Evolutionary conservation across 2,329 filamentous ascomycete genomes (phyloP).

Genomic region (Fusarium odoratissimum): DNA sequence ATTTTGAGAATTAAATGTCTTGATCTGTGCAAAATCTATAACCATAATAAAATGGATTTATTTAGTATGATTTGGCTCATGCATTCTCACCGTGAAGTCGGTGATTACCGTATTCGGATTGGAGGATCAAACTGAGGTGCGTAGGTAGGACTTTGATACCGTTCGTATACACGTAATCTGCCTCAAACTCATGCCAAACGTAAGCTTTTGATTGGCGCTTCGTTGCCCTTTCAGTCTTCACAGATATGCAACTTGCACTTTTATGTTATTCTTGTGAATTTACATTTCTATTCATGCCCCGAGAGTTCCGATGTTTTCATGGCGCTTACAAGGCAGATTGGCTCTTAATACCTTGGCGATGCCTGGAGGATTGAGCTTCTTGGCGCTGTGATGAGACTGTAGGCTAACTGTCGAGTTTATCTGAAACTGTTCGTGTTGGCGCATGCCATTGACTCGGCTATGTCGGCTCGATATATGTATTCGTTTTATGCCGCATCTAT

Average conservation of each 20-base stretch:
- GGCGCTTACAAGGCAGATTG: neutral
- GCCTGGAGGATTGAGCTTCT: neutral
- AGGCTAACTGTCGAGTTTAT: neutral
- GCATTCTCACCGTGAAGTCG: neutral
- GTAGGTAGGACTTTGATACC: slow-evolving; percentile 7
- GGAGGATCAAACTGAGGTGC: neutral
- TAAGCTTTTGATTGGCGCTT: neutral
- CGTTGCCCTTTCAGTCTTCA: neutral
- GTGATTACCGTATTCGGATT: slow-evolving; percentile 19
- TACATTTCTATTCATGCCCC: neutral
- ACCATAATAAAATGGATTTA: accelerated
- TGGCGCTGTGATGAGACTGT: neutral
- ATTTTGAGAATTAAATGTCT: neutral
- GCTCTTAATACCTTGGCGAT: neutral
- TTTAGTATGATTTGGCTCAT: accelerated
- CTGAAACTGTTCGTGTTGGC: slow-evolving; percentile 6
- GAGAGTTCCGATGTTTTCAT: neutral
- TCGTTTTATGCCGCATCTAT: neutral
- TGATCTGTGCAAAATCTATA: accelerated
- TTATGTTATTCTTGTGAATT: neutral
- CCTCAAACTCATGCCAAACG: slow-evolving; percentile 2
- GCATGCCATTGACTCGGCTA: neutral
- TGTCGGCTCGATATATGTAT: neutral
- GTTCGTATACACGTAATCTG: slow-evolving; percentile 6
- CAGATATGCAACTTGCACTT: neutral